Conservation (phyloP, 192 early-diverging fungal genomes). For the Linnemannia exigua region DNA sequence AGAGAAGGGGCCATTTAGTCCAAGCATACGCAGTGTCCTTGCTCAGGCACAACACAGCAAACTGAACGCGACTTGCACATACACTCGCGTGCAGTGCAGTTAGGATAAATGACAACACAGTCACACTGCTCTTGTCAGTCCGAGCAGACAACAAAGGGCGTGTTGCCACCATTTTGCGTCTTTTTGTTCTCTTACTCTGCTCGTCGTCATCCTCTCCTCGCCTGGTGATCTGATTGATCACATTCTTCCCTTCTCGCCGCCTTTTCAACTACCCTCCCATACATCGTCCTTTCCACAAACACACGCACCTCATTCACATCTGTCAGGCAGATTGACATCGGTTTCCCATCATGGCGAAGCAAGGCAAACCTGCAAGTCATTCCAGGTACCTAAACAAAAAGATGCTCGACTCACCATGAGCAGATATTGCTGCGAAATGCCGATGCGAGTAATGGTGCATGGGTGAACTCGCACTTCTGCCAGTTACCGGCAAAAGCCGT, state of each 20-base stretch:
- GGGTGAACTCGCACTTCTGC: no score
- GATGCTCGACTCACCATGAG: not conserved
- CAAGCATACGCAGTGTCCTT: not conserved
- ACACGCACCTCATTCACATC: not conserved
- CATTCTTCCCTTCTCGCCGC: not conserved
- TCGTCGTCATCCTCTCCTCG: not conserved
- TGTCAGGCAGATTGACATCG: not conserved
- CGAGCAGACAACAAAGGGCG: not conserved
- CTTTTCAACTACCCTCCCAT: not conserved
- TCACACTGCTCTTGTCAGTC: not conserved
- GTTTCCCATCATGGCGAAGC: not conserved
- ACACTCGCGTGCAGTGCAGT: no score
- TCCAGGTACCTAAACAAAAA: not conserved
- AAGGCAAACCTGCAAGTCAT: conserved; percentile 1
- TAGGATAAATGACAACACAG: not conserved
- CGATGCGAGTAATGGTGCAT: no score
- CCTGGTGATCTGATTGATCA: not conserved
- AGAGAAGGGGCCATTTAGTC: not conserved
- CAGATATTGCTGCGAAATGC: not conserved
- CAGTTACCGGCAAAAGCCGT: no score
- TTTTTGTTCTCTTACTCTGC: not conserved
- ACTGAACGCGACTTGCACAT: not conserved
- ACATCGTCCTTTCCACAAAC: not conserved
- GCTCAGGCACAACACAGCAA: not conserved
- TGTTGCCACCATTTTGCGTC: not conserved